Base-by-base conservation (phyloP, 257 asterid species). In the Solanum virginianum region DNA sequence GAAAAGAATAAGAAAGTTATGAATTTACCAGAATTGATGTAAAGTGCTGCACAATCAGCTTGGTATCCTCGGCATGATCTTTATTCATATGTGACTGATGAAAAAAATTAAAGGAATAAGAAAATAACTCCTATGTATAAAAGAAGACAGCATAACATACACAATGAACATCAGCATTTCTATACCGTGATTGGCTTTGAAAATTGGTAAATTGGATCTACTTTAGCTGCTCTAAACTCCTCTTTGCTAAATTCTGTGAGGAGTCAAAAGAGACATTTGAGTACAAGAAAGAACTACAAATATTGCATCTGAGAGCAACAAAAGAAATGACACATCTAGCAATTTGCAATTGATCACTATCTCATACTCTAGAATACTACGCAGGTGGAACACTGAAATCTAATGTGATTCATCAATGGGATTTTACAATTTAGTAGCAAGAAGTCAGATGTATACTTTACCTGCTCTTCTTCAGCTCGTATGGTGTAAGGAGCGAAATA, bases 11-110 rank as follows among this genome's bases (percentile, higher is more conserved):
- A 62, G 60, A 10, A 45, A 56, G 83, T 41, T 15, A 45, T 84
- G 80, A 45, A 85, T 60, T 47, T 94, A 97, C 99, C 91, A 94
- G 97, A 83, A 94, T 89, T 80, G 98, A 93, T 54, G 97, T 91
- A 80, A 93, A 88, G 84, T 93, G 94, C 88, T 91, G 94, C 87
- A 97, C 99, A 36, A 97, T 95, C 84, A 89, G 91, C 91, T 91
- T 97, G 80, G 99, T 95, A 69, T 95, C 99, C 82, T 94, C 98
- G 26, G 88, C 81, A 84, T 97, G 99, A 89, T 97, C 98, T 91
- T 93, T 91, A 88, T 97, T 97, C 99, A 97, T 97, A 92, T 97
- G 99, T 70, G 98, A 94, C 99, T 97, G 92, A 74, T 79, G 75
- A 57, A 56, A 51, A 84, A 85, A 51, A 80, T 32, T 49, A 84